phyloP scores from a whole-genome alignment of 257 asterid genomes.

The Lavandula angustifolia region DNA sequence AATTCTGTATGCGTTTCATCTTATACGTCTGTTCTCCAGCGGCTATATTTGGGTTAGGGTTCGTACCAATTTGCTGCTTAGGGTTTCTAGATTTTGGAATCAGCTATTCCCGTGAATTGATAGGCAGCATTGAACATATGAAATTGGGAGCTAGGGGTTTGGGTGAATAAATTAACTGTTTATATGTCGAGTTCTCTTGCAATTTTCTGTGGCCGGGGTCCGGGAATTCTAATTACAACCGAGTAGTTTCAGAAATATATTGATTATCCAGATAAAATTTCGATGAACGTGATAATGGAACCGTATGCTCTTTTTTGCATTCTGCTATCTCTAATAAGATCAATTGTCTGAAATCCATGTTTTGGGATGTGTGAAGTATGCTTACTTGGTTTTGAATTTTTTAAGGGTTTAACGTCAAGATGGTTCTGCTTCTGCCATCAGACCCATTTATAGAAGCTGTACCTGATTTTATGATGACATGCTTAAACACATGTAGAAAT shows the following conservation, averaged over 20 bases:
- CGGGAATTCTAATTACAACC: too few relatives aligned
- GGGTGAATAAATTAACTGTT: slow-evolving; percentile 7
- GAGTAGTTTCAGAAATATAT: too few relatives aligned
- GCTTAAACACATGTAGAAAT: neutral
- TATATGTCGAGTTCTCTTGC: neutral
- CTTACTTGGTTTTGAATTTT: neutral
- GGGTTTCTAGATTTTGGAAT: neutral
- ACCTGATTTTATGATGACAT: neutral
- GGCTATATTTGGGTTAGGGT: slow-evolving; percentile 10
- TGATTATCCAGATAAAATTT: too few relatives aligned
- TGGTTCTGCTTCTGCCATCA: neutral
- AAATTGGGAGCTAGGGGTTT: neutral
- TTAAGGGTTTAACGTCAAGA: neutral
- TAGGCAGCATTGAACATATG: neutral
- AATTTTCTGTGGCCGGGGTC: too few relatives aligned
- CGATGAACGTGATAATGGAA: too few relatives aligned
- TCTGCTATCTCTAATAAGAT: too few relatives aligned
- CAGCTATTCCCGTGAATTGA: neutral
- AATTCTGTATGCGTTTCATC: neutral
- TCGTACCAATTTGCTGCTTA: neutral
- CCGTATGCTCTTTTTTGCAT: too few relatives aligned
- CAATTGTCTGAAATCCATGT: too few relatives aligned
- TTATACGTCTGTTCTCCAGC: neutral
- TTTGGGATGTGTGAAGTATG: neutral
- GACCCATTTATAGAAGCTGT: neutral